Percentiles rank a stretch among this genome's conserved stretches.
These are phyloP conservation scores for Hypoxylon rubiginosum DNA, from an alignment of 2,329 filamentous ascomycete species.

Conservation along the genomic window DNA sequence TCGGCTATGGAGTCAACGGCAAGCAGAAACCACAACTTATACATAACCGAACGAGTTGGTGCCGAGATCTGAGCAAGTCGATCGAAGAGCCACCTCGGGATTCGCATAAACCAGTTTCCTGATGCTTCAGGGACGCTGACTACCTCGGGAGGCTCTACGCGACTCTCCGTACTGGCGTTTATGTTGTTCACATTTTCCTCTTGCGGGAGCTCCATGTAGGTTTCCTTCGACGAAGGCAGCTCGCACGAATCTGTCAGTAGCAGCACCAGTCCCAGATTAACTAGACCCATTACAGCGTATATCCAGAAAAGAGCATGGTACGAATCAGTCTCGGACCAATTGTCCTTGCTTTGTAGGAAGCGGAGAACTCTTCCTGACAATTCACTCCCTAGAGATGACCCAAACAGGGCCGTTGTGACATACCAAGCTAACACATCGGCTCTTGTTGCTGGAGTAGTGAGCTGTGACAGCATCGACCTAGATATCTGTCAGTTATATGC, in stretches of 20 bases:
- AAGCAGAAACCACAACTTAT: constrained; percentile 74
- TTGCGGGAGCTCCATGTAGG: constrained; percentile 43
- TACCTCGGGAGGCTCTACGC: constrained; percentile 9
- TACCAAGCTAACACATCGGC: constrained; percentile 78
- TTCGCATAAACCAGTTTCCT: constrained; percentile 35
- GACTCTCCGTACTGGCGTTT: background rate
- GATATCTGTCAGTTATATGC: constrained; percentile 18
- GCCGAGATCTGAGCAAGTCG: constrained; percentile 68
- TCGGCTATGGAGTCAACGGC: constrained; percentile 75
- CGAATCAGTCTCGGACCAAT: constrained; percentile 63
- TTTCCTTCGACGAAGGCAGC: constrained; percentile 50
- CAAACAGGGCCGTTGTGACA: constrained; percentile 68
- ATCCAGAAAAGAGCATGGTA: constrained; percentile 71
- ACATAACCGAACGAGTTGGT: constrained; percentile 70
- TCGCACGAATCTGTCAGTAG: constrained; percentile 66
- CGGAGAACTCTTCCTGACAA: constrained; percentile 65
- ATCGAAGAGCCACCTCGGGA: constrained; percentile 48
- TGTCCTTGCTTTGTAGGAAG: constrained; percentile 58
- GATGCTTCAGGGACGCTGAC: constrained; percentile 29
- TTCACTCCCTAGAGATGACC: constrained; percentile 67
- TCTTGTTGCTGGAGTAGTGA: constrained; percentile 67
- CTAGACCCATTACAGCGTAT: constrained; percentile 68
- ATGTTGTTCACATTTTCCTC: constrained; percentile 23
- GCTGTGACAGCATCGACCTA: constrained; percentile 69
- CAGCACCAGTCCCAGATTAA: constrained; percentile 63